Evolutionary conservation across 495 filamentous ascomycete species (phyloP).

Genomic region (Podospora didyma): DNA sequence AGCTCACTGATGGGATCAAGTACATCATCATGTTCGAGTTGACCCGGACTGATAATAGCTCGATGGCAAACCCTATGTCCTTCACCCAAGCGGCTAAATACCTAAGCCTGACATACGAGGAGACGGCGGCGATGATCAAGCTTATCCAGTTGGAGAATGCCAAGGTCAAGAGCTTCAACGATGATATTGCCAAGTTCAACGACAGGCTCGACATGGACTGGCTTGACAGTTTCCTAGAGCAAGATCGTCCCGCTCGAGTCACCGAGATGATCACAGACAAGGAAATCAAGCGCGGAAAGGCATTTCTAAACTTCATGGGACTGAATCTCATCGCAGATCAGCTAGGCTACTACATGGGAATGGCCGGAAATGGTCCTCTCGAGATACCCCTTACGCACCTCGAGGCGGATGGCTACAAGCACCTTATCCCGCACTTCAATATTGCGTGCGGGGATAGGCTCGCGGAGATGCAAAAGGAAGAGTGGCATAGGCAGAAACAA

Average conservation of each 20-base stretch:
- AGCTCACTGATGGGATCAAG: constrained; percentile 13
- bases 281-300: constrained; percentile 9
- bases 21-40: constrained; percentile 15
- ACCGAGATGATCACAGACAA: constrained; percentile 7
- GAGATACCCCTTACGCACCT: constrained; percentile 4
- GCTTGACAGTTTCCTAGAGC: background rate
- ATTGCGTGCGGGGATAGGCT: background rate
- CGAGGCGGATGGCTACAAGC: background rate
- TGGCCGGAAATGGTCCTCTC: background rate
- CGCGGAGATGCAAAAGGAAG: background rate
- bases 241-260: background rate
- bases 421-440: constrained; percentile 3
- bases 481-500: background rate
- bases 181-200: background rate
- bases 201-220: background rate
- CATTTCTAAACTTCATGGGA: constrained; percentile 12
- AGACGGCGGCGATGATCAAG: constrained; percentile 3
- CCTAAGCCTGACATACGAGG: background rate
- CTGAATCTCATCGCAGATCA: constrained; percentile 2
- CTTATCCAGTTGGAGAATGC: constrained; percentile 1
- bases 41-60: background rate
- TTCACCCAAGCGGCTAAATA: constrained; percentile 2
- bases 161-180: background rate
- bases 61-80: background rate
- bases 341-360: constrained; percentile 10